Conservation (phyloP, 164 flowering plant genomes). For the Euptelea pleiosperma region DNA sequence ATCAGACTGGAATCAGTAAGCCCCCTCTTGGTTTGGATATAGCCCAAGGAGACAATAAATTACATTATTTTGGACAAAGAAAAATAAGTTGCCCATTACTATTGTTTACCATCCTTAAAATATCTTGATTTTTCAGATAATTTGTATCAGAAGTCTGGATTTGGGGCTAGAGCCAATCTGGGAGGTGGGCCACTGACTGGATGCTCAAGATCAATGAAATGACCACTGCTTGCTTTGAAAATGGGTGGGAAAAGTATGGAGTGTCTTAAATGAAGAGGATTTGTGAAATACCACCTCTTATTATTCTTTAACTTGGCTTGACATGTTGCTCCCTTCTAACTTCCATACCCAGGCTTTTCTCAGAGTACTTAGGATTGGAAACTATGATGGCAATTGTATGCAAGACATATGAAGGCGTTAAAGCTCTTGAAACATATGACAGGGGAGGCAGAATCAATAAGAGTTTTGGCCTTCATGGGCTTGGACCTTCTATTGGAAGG, state of each 20-base stretch:
- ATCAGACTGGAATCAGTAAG: neutral
- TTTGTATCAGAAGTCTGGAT: too few relatives aligned
- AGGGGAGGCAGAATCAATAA: conserved; percentile 52
- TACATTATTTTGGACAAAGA: too few relatives aligned
- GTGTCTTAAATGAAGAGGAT: neutral
- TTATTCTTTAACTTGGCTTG: conserved; percentile 5
- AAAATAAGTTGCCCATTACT: too few relatives aligned
- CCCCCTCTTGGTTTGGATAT: neutral
- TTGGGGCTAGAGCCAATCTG: neutral
- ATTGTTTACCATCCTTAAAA: too few relatives aligned
- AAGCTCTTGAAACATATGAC: conserved; percentile 70
- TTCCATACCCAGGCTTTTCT: conserved; percentile 50
- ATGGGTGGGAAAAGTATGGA: neutral
- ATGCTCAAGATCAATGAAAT: neutral
- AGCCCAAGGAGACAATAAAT: too few relatives aligned
- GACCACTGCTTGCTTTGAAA: neutral
- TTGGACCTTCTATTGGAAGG: conserved; percentile 60
- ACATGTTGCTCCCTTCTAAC: conserved; percentile 3
- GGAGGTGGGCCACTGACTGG: neutral
- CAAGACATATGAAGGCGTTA: conserved; percentile 59
- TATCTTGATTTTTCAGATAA: too few relatives aligned
- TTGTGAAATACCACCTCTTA: neutral
- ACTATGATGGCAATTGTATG: conserved; percentile 81
- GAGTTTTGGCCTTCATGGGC: conserved; percentile 66
- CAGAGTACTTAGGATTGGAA: conserved; percentile 73